Percentiles rank a stretch among this genome's conserved stretches.
phyloP scores from a whole-genome alignment of 805 yeast species.

The Ogataea minuta region DNA sequence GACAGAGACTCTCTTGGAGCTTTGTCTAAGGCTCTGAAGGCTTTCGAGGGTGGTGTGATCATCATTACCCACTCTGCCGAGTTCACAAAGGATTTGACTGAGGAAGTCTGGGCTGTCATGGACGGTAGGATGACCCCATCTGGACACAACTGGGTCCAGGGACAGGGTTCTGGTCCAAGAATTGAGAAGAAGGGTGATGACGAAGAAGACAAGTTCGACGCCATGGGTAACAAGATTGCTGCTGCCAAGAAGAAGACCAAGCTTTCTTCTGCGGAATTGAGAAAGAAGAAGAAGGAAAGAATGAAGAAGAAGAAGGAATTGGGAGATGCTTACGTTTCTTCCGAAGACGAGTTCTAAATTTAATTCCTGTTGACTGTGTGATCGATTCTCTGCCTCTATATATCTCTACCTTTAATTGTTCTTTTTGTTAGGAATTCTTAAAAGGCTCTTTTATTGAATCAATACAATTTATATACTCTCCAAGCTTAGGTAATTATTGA shows the following conservation, averaged over 20 bases:
- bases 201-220: constrained; percentile 98
- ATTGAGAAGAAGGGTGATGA: constrained; percentile 87
- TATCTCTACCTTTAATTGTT: no score
- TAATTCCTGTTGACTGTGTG: constrained; percentile 2
- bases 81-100: constrained; percentile 98
- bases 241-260: constrained; percentile 94
- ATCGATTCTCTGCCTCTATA: constrained; percentile 3
- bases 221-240: constrained; percentile 99
- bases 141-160: constrained; percentile 99
- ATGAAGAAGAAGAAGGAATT: constrained; percentile 99
- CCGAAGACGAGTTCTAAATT: constrained; percentile 80
- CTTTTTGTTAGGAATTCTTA: constrained; percentile 10
- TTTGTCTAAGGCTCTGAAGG: constrained; percentile 95
- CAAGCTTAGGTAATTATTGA: neutral
- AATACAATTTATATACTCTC: constrained; percentile 13
- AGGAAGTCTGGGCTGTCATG: constrained; percentile 99
- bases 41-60: constrained; percentile 99
- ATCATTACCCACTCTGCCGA: constrained; percentile 99
- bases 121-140: constrained; percentile 99
- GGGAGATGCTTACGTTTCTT: constrained; percentile 99
- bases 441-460: constrained; percentile 3
- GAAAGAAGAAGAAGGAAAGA: constrained; percentile 99
- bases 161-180: constrained; percentile 99
- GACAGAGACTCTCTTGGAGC: constrained; percentile 99
- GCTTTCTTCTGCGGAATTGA: constrained; percentile 97